Evolutionary conservation across 768 basidiomycete genomes (phyloP).

Genomic region (Cystofilobasidium macerans): DNA sequence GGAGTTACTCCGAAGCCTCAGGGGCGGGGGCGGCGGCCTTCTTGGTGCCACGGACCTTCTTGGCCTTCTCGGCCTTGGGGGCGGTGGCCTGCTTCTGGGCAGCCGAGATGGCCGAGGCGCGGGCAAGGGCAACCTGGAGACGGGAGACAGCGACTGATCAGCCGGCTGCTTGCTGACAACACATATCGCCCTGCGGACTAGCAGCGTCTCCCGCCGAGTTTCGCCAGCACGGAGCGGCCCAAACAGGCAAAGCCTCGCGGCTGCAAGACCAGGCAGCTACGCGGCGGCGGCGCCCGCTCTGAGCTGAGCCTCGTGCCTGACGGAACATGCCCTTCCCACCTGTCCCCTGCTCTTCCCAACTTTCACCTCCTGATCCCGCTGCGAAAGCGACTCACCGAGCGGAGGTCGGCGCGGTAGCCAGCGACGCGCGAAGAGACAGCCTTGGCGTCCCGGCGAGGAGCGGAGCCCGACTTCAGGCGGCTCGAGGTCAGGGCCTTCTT

Average conservation of each 20-base stretch:
- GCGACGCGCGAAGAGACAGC: conserved; percentile 38
- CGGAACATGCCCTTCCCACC: neutral
- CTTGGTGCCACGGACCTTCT: conserved; percentile 20
- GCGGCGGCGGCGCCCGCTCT: no score
- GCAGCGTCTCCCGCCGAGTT: no score
- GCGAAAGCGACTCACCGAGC: conserved; percentile 29
- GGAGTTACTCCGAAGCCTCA: conserved; percentile 15
- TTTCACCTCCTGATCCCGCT: no score
- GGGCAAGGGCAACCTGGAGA: conserved; percentile 27
- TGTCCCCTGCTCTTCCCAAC: neutral
- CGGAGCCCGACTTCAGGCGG: conserved; percentile 21
- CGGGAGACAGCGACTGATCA: neutral
- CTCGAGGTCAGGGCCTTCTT: conserved; percentile 20
- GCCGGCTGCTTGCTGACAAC: neutral
- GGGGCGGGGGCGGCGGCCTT: conserved; percentile 13
- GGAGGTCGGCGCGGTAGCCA: conserved; percentile 38
- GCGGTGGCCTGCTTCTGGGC: conserved; percentile 23
- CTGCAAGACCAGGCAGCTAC: no score
- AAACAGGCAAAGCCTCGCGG: no score
- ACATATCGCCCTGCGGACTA: no score
- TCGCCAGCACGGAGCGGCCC: no score
- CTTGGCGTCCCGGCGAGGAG: conserved; percentile 35
- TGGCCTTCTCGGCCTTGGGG: conserved; percentile 17
- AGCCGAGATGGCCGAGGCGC: conserved; percentile 26
- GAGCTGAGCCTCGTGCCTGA: neutral